Conservation (phyloP, 2,329 filamentous ascomycete genomes). For the Metarhizium anisopliae region DNA sequence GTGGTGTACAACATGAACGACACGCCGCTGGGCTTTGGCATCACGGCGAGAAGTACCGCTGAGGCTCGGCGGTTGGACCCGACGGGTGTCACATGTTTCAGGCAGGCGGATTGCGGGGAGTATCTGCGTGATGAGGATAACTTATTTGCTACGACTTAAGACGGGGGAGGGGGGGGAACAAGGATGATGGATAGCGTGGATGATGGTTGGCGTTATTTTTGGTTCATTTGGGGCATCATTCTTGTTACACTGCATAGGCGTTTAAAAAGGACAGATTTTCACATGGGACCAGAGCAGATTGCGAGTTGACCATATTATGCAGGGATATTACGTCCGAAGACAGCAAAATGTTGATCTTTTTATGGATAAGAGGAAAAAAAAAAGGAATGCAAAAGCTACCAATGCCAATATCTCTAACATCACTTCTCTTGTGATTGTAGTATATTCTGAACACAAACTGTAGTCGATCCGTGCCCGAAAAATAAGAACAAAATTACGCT, state of each 20-base stretch:
- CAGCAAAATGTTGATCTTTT: not conserved
- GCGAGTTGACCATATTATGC: not conserved
- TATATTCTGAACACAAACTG: not conserved
- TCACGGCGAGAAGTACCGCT: conserved; percentile 78
- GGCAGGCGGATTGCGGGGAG: conserved; percentile 90
- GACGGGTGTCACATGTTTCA: conserved; percentile 79
- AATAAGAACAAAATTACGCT: not conserved
- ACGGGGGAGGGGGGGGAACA: not conserved
- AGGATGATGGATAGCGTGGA: not conserved
- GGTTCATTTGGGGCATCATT: not conserved
- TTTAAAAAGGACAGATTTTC: not conserved
- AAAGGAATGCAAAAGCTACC: not conserved
- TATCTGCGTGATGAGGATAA: conserved; percentile 79
- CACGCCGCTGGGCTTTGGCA: conserved; percentile 85
- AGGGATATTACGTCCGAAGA: not conserved
- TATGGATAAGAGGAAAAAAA: not conserved
- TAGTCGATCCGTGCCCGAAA: not conserved
- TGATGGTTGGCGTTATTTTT: not conserved
- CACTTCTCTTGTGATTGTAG: not conserved
- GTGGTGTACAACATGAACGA: conserved; percentile 90
- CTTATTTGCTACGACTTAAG: conserved; percentile 32
- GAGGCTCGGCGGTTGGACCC: conserved; percentile 81
- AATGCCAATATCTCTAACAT: not conserved
- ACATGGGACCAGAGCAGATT: not conserved
- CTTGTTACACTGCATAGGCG: not conserved